Percentiles rank a stretch among this genome's conserved stretches.
phyloP scores from a whole-genome alignment of 73 alveolate species.

The Stentor coeruleus region DNA sequence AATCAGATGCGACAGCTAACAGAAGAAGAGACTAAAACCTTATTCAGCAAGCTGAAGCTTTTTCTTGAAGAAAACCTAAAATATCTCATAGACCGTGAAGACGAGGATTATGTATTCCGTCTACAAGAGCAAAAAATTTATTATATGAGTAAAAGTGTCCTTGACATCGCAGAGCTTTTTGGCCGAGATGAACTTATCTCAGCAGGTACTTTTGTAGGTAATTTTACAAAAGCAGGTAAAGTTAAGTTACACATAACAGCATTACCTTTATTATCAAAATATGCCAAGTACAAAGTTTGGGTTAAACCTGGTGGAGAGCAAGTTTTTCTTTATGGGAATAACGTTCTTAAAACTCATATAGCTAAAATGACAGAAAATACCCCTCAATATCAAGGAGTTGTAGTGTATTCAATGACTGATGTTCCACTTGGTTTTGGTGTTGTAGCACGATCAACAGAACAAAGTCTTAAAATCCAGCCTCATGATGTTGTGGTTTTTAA shows the following conservation, averaged over 20 bases:
- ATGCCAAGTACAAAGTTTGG: conserved; percentile 97
- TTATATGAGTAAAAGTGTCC: conserved; percentile 75
- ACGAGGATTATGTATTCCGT: conserved; percentile 92
- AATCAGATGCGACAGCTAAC: conserved; percentile 92
- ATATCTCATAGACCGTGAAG: conserved; percentile 88
- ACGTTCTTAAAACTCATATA: conserved; percentile 86
- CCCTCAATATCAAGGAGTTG: conserved; percentile 88
- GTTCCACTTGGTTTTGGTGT: conserved; percentile 97
- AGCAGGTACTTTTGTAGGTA: conserved; percentile 95
- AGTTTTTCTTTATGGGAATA: conserved; percentile 93
- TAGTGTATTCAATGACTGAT: conserved; percentile 87
- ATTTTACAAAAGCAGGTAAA: conserved; percentile 92
- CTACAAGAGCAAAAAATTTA: conserved; percentile 87
- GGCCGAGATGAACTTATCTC: conserved; percentile 87
- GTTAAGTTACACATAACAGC: conserved; percentile 93
- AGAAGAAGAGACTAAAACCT: conserved; percentile 95
- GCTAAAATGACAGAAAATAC: conserved; percentile 96
- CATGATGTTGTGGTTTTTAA: conserved; percentile 88
- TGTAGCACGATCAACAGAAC: conserved; percentile 85
- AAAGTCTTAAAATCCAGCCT: conserved; percentile 90
- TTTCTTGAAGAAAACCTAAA: conserved; percentile 90
- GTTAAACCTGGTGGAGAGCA: conserved; percentile 95
- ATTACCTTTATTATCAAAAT: conserved; percentile 91
- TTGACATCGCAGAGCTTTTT: conserved; percentile 79
- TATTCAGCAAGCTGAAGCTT: conserved; percentile 85